Evolutionary conservation across 2,329 filamentous ascomycete species (phyloP).

Genomic region (Chrysoporthe puriensis): DNA sequence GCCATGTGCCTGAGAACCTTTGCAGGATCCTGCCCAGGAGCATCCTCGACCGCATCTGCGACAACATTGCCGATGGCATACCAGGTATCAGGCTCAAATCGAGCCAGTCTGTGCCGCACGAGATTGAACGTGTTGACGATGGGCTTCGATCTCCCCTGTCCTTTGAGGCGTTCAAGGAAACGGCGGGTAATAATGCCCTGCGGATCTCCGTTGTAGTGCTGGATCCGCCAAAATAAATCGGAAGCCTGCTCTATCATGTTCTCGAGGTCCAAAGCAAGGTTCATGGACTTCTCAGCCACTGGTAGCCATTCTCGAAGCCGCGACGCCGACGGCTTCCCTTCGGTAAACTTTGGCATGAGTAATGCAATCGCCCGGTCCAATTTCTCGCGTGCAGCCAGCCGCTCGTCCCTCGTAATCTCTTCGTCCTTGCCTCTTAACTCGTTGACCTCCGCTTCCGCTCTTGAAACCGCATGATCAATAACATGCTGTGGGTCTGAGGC

Average conservation of each 20-base stretch:
- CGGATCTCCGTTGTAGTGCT: conserved; percentile 32
- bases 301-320: conserved; percentile 21
- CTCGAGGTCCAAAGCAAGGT: conserved; percentile 34
- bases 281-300: conserved; percentile 24
- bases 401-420: neutral
- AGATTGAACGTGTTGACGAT: conserved; percentile 41
- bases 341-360: conserved; percentile 38
- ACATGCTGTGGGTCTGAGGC: conserved; percentile 41
- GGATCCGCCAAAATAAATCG: conserved; percentile 40
- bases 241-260: conserved; percentile 31
- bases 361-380: conserved; percentile 36
- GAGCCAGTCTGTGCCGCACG: conserved; percentile 34
- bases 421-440: neutral
- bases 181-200: conserved; percentile 35
- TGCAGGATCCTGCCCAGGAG: conserved; percentile 35
- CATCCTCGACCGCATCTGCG: conserved; percentile 38
- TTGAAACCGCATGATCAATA: conserved; percentile 37
- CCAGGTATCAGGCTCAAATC: conserved; percentile 16
- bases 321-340: conserved; percentile 26
- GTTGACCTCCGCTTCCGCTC: conserved; percentile 18
- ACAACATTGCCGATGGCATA: conserved; percentile 37
- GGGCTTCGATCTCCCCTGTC: conserved; percentile 36
- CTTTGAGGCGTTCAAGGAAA: conserved; percentile 38
- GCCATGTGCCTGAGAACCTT: conserved; percentile 38
- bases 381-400: conserved; percentile 12